Percentiles rank a stretch among this genome's conserved stretches.
Conservation (phyloP, 2,329 filamentous ascomycete species). For the Aspergillus chevalieri region DNA sequence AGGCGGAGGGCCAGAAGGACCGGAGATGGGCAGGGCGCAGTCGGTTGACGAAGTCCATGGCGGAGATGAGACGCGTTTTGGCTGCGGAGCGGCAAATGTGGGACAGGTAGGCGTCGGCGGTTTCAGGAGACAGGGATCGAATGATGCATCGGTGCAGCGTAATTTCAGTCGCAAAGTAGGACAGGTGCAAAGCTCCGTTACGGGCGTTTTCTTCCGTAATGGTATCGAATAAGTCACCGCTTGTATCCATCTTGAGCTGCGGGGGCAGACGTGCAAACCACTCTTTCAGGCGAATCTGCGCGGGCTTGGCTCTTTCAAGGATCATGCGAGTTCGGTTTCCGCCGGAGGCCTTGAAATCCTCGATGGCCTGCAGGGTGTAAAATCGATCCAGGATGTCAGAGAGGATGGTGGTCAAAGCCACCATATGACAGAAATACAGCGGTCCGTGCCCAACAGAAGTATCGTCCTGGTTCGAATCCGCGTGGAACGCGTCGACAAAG, state of each 20-base stretch:
- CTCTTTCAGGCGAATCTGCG: slow-evolving; percentile 47
- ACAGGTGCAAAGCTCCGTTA: slow-evolving; percentile 73
- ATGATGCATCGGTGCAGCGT: slow-evolving; percentile 88
- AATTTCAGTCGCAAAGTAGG: slow-evolving; percentile 91
- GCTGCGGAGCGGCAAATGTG: slow-evolving; percentile 91
- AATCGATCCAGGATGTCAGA: slow-evolving; percentile 48
- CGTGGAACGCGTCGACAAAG: slow-evolving; percentile 33
- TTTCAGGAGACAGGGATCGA: slow-evolving; percentile 59
- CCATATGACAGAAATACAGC: slow-evolving; percentile 47
- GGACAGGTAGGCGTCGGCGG: slow-evolving; percentile 70
- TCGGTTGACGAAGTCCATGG: slow-evolving; percentile 96
- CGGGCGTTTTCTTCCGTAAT: slow-evolving; percentile 35
- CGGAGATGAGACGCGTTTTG: slow-evolving; percentile 87
- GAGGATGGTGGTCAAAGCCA: slow-evolving; percentile 47
- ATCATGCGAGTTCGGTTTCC: slow-evolving; percentile 45
- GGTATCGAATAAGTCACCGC: slow-evolving; percentile 40
- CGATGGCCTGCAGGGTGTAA: slow-evolving; percentile 46
- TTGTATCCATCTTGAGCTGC: slow-evolving; percentile 45
- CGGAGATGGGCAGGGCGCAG: slow-evolving; percentile 77
- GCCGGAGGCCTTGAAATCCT: slow-evolving; percentile 37
- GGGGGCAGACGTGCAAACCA: slow-evolving; percentile 48
- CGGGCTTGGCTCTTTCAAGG: slow-evolving; percentile 48
- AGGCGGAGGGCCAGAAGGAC: slow-evolving; percentile 67
- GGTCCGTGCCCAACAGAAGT: slow-evolving; percentile 35
- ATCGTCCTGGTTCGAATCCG: slow-evolving; percentile 24